Percentiles rank a stretch among this genome's conserved stretches.
Conservation (phyloP, 345 rosid species). For the Salix dunnii region DNA sequence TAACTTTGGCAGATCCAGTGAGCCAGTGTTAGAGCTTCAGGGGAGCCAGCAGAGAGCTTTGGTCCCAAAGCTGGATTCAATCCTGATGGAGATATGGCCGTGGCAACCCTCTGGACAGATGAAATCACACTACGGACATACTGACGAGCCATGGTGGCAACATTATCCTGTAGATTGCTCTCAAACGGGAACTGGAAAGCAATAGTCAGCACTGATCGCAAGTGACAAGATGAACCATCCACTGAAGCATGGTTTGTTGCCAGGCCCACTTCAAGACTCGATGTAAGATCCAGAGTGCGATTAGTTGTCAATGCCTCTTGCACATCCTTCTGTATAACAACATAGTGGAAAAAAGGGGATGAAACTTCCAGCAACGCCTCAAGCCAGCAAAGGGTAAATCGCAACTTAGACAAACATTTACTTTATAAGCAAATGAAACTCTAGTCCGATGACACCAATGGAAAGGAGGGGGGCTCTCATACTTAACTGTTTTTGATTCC, state of each 20-base stretch:
- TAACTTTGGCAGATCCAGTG: slow-evolving; percentile 92
- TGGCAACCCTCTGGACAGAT: slow-evolving; percentile 93
- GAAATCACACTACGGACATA: slow-evolving; percentile 86
- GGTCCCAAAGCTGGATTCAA: slow-evolving; percentile 59
- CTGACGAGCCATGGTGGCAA: slow-evolving; percentile 91
- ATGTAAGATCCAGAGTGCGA: slow-evolving; percentile 87
- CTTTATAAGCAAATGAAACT: background rate
- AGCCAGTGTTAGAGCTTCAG: slow-evolving; percentile 88
- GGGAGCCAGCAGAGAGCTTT: slow-evolving; percentile 76
- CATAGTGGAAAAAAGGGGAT: background rate
- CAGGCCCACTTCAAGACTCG: slow-evolving; percentile 88
- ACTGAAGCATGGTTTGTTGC: slow-evolving; percentile 48
- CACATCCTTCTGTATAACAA: slow-evolving; percentile 48
- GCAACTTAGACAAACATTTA: background rate
- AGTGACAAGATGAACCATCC: slow-evolving; percentile 44
- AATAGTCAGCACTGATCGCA: slow-evolving; percentile 87
- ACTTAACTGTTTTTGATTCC: slow-evolving; percentile 78
- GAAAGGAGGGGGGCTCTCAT: background rate
- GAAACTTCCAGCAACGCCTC: background rate
- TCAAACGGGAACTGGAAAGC: slow-evolving; percentile 98
- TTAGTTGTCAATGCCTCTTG: slow-evolving; percentile 50
- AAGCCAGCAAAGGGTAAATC: background rate
- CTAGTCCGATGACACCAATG: background rate
- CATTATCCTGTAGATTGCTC: slow-evolving; percentile 80
- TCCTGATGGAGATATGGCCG: slow-evolving; percentile 91